These are phyloP conservation scores for Zygoascus flipseniorum DNA, from an alignment of 805 yeast species.

Conservation along the genomic window DNA sequence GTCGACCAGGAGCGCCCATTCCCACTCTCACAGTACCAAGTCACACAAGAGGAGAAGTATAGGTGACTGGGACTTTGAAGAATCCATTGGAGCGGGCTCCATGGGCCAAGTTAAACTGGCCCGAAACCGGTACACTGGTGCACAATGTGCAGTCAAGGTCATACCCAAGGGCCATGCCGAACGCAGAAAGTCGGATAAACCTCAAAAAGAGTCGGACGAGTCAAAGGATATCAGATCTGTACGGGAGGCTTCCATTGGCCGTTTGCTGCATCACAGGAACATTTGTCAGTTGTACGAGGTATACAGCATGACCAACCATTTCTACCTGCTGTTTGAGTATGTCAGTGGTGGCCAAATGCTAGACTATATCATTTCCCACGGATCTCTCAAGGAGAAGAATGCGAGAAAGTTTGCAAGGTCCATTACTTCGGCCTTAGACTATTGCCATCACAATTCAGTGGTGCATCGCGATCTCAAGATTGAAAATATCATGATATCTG, in stretches of 20 bases:
- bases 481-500: slow-evolving; percentile 66
- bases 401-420: slow-evolving; percentile 94
- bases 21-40: neutral
- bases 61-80: slow-evolving; percentile 94
- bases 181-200: slow-evolving; percentile 53
- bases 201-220: slow-evolving; percentile 42
- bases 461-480: slow-evolving; percentile 79
- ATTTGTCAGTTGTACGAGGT: slow-evolving; percentile 89
- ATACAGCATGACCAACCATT: slow-evolving; percentile 93
- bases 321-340: slow-evolving; percentile 93
- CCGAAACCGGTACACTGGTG: slow-evolving; percentile 62
- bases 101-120: slow-evolving; percentile 99
- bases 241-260: slow-evolving; percentile 91
- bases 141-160: slow-evolving; percentile 80
- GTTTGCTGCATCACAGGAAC: slow-evolving; percentile 82
- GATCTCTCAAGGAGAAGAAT: slow-evolving; percentile 84
- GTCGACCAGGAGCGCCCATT: neutral
- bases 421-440: slow-evolving; percentile 86
- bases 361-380: slow-evolving; percentile 95
- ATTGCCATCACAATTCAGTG: slow-evolving; percentile 87
- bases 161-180: slow-evolving; percentile 80
- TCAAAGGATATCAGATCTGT: slow-evolving; percentile 88
- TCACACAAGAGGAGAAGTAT: slow-evolving; percentile 60
- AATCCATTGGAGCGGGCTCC: slow-evolving; percentile 96
- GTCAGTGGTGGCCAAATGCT: slow-evolving; percentile 97